Conservation (phyloP, 2,329 filamentous ascomycete species). For the Emergomyces africanus region DNA sequence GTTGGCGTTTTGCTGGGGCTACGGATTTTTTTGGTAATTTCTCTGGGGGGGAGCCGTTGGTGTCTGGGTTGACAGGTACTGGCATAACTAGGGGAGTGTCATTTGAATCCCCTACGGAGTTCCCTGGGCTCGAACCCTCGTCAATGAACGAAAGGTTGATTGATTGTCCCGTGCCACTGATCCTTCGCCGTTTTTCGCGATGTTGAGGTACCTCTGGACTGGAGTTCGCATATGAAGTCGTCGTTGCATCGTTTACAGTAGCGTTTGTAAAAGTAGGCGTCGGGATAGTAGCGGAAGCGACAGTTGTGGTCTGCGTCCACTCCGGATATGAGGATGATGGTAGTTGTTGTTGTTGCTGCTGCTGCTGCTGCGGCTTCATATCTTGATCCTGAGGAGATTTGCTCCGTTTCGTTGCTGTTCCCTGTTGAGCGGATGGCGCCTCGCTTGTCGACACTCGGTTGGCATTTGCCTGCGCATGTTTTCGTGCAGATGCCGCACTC, state of each 20-base stretch:
- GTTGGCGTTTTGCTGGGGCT: conserved; percentile 18
- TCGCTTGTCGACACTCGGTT: conserved; percentile 20
- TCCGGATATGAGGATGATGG: conserved; percentile 18
- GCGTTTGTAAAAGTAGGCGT: conserved; percentile 14
- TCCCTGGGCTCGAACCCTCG: conserved; percentile 36
- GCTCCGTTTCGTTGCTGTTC: conserved; percentile 7
- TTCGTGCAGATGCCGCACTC: conserved; percentile 64
- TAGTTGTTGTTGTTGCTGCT: no score
- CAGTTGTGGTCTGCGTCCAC: conserved; percentile 23
- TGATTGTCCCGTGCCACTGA: conserved; percentile 30
- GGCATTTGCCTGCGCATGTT: conserved; percentile 40
- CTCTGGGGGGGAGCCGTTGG: neutral
- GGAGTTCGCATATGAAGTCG: conserved; percentile 39
- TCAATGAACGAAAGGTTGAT: conserved; percentile 45
- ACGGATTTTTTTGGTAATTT: conserved; percentile 20
- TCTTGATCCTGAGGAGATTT: conserved; percentile 14
- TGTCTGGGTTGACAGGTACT: neutral
- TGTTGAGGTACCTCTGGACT: conserved; percentile 39
- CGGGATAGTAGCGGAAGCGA: conserved; percentile 8
- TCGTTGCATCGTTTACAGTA: conserved; percentile 11
- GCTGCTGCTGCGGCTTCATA: conserved; percentile 16
- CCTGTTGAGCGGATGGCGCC: conserved; percentile 2
- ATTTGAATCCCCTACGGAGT: neutral
- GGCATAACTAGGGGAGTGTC: conserved; percentile 8
- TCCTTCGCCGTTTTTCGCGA: conserved; percentile 24